phyloP scores from a whole-genome alignment of 169 alveolate genomes.

The Plasmodium fragile region DNA sequence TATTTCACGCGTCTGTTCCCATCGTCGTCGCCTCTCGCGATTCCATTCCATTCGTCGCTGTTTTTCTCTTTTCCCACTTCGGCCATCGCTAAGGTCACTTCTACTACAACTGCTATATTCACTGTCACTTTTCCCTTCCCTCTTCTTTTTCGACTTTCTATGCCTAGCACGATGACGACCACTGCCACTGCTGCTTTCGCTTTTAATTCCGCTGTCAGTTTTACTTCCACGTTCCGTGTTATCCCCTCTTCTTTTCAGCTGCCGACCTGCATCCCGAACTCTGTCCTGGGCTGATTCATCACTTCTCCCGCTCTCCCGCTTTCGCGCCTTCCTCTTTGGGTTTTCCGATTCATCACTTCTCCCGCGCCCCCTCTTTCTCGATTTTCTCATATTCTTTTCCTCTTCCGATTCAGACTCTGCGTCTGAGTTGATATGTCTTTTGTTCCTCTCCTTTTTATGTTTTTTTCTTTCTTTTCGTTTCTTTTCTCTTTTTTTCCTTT shows the following conservation, averaged over 20 bases:
- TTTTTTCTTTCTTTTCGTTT: constrained; percentile 14
- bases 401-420: background rate
- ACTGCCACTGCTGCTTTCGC: background rate
- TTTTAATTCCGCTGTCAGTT: background rate
- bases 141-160: background rate
- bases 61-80: background rate
- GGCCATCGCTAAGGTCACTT: background rate
- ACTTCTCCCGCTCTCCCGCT: background rate
- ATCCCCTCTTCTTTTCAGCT: background rate
- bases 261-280: background rate
- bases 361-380: background rate
- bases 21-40: background rate
- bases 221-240: constrained; percentile 1
- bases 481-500: constrained; percentile 4
- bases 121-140: background rate
- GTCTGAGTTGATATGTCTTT: background rate
- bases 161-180: background rate
- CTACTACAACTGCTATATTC: background rate
- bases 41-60: background rate
- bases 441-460: background rate
- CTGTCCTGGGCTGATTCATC: background rate
- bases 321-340: background rate
- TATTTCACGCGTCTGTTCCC: background rate
- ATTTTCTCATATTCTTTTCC: background rate
- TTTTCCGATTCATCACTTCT: background rate